Base-by-base conservation (phyloP, 2,329 filamentous ascomycete species). In the Pyrenophora graminea region DNA sequence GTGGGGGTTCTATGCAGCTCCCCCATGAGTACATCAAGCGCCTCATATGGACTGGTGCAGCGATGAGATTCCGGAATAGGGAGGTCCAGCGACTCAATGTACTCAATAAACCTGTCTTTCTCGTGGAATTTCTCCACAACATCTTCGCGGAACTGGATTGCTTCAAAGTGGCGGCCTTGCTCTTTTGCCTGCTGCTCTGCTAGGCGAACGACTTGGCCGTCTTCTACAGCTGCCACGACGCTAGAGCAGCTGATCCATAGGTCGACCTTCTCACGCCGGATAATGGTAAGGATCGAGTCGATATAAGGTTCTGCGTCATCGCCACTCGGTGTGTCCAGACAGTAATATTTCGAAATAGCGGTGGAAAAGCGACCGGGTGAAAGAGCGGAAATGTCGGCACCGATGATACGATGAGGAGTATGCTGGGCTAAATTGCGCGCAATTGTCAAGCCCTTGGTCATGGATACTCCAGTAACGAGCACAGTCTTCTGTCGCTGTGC, bases 241-340 rank as follows among this genome's bases (percentile, higher is more conserved):
- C 84, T 85, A 0, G 87, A 90, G 61, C 87, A 90, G 17, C 84
- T 85, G 3, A 91, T 82, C 88, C 88, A 92, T 3, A 91, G 71
- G 48, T 90, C 82, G 4, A 89, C 80, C 0, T 79, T 76, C 56
- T 91, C 86, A 0, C 73, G 68, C 5, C 77, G 66, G 34, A 90
- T 77, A 21, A 91, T 79, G 7, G 82, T 72, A 1, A 88, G 67
- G 3, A 91, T 69, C 0, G 76, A 74, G 12, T 78, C 71, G 12
- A 82, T 77, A 61, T 91, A 90, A 1, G 71, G 70, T 15, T 78
- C 74, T 4, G 75, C 58, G 45, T 67, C 71, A 23, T 57, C 59
- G 19, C 67, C 64, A 45, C 63, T 61, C 31, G 73, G 65, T 48
- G 69, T 56, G 65, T 74, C 27, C 67, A 74, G 27, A 80, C 70